These are phyloP conservation scores for Sporothrix humicola DNA, from an alignment of 2,329 filamentous ascomycete species.

Conservation along the genomic window DNA sequence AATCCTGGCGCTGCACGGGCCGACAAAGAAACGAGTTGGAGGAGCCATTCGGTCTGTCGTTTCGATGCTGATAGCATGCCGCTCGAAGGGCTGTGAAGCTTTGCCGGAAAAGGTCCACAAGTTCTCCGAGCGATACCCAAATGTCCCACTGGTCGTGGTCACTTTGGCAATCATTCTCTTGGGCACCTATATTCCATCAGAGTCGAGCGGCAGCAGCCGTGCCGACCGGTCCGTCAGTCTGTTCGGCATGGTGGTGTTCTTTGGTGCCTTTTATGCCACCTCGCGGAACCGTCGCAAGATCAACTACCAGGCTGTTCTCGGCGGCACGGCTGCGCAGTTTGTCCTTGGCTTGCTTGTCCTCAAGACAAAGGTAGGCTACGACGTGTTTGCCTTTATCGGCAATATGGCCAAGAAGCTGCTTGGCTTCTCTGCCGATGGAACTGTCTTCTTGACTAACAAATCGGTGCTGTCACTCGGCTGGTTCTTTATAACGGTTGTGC, in stretches of 20 bases:
- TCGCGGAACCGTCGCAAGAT: slow-evolving; percentile 70
- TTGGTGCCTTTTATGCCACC: slow-evolving; percentile 70
- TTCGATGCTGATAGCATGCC: neutral
- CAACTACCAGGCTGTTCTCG: slow-evolving; percentile 81
- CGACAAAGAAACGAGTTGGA: neutral
- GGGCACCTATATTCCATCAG: slow-evolving; percentile 75
- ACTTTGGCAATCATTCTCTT: slow-evolving; percentile 77
- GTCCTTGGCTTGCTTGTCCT: slow-evolving; percentile 88
- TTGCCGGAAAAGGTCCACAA: neutral
- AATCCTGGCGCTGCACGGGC: slow-evolving; percentile 65
- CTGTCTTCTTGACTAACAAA: slow-evolving; percentile 68
- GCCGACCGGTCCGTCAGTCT: slow-evolving; percentile 80
- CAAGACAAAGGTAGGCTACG: slow-evolving; percentile 74
- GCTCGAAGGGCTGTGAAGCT: too few relatives aligned
- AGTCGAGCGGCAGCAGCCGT: slow-evolving; percentile 76
- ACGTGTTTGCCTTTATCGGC: slow-evolving; percentile 91
- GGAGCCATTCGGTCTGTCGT: neutral
- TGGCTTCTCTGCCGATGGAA: slow-evolving; percentile 75
- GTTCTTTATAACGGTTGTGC: slow-evolving; percentile 82
- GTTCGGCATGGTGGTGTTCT: slow-evolving; percentile 75
- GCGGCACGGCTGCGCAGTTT: slow-evolving; percentile 87
- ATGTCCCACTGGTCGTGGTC: slow-evolving; percentile 52
- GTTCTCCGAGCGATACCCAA: neutral
- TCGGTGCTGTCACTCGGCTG: slow-evolving; percentile 55
- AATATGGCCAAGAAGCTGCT: slow-evolving; percentile 74